Conservation (phyloP, 768 basidiomycete species). For the Gymnopilus dilepis region DNA sequence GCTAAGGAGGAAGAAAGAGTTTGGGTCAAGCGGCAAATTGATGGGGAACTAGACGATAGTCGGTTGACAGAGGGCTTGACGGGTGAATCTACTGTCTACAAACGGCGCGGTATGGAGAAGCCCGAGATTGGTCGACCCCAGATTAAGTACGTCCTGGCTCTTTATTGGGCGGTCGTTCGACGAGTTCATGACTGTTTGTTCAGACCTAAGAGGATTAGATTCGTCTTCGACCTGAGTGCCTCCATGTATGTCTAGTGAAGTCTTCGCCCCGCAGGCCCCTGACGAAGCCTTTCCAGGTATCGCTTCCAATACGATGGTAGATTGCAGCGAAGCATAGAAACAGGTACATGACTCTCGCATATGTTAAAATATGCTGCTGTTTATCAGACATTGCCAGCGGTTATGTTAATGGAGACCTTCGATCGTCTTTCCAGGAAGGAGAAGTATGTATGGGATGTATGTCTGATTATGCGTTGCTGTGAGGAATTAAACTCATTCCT, state of each 20-base stretch:
- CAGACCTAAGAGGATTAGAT: constrained; percentile 71
- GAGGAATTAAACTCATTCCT: neutral
- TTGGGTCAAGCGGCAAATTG: constrained; percentile 74
- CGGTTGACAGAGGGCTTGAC: constrained; percentile 70
- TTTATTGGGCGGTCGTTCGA: neutral
- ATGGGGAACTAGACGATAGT: constrained; percentile 72
- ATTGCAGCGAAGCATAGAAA: constrained; percentile 65
- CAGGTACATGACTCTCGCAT: constrained; percentile 44
- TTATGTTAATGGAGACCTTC: constrained; percentile 78
- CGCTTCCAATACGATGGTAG: constrained; percentile 78
- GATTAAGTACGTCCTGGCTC: constrained; percentile 52
- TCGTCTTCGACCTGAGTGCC: constrained; percentile 72
- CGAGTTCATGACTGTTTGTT: neutral
- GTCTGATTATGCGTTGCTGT: constrained; percentile 27
- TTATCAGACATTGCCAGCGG: constrained; percentile 43
- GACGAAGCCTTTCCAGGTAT: constrained; percentile 46
- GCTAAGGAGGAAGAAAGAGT: constrained; percentile 74
- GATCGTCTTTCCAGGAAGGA: constrained; percentile 65
- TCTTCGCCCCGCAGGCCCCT: neutral
- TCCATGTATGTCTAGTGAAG: constrained; percentile 51
- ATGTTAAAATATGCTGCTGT: neutral
- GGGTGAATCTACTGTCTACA: constrained; percentile 73
- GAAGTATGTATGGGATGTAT: constrained; percentile 79
- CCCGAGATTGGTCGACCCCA: constrained; percentile 72
- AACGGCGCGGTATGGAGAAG: constrained; percentile 71